These are phyloP conservation scores for Thermomucor indicae-seudaticae DNA, from an alignment of 371 early-diverging fungal species.

Conservation along the genomic window DNA sequence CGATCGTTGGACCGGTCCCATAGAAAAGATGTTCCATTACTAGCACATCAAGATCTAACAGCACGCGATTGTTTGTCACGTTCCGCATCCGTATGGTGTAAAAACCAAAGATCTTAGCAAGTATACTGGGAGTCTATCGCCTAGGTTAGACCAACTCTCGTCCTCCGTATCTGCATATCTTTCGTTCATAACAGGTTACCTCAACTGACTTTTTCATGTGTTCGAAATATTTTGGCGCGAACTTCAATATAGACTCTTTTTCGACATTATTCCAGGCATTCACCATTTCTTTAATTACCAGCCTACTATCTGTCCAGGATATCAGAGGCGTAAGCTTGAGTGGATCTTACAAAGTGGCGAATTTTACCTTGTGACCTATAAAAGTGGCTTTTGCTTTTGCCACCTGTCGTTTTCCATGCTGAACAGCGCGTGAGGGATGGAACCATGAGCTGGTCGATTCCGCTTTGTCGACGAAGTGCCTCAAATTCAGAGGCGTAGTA, in stretches of 20 bases:
- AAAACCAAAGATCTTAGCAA: constrained; percentile 93
- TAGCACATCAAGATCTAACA: constrained; percentile 78
- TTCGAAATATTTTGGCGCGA: constrained; percentile 91
- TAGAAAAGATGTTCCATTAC: constrained; percentile 95
- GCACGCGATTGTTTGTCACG: constrained; percentile 54
- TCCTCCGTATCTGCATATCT: not conserved
- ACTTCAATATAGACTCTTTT: constrained; percentile 80
- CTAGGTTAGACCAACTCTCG: constrained; percentile 5
- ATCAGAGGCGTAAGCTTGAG: not conserved
- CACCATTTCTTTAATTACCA: constrained; percentile 86
- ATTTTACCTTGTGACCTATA: constrained; percentile 57
- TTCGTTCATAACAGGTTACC: constrained; percentile 12
- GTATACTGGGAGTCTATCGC: constrained; percentile 61
- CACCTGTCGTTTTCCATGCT: constrained; percentile 77
- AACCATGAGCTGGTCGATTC: constrained; percentile 69
- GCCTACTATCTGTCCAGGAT: constrained; percentile 65
- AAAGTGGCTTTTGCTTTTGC: constrained; percentile 69
- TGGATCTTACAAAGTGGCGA: not conserved
- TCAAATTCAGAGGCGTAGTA: constrained; percentile 90
- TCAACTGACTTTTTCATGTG: constrained; percentile 65
- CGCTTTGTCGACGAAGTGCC: constrained; percentile 72
- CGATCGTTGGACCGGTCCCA: constrained; percentile 55
- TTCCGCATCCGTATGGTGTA: constrained; percentile 80
- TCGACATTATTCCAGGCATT: constrained; percentile 73
- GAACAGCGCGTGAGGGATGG: constrained; percentile 80